Conservation (phyloP, 225 moss, liverwort and hornwort species). For the Anthoceros angustus region DNA sequence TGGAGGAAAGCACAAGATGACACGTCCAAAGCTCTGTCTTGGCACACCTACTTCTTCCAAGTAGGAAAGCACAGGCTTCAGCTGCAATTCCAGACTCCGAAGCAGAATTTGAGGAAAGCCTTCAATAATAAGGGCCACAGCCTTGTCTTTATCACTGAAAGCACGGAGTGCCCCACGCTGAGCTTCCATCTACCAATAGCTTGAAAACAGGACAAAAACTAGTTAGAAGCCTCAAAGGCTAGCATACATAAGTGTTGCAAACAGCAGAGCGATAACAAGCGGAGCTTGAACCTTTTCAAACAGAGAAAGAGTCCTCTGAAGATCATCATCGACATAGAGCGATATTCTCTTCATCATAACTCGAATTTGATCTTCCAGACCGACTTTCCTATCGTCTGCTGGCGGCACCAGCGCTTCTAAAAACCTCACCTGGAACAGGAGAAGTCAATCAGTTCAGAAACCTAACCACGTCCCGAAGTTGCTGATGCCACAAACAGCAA, state of each 20-base stretch:
- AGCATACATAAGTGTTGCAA: conserved; percentile 7
- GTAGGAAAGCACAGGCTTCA: conserved; percentile 20
- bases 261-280: background rate
- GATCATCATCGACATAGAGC: conserved; percentile 54
- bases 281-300: conserved; percentile 53
- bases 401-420: conserved; percentile 24
- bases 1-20: conserved; percentile 59
- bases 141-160: conserved; percentile 29
- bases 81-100: conserved; percentile 47
- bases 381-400: conserved; percentile 22
- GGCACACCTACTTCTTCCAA: conserved; percentile 14
- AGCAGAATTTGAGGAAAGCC: conserved; percentile 58
- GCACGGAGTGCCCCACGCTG: conserved; percentile 39
- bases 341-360: conserved; percentile 73
- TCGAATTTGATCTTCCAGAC: conserved; percentile 42
- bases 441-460: background rate
- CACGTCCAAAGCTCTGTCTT: conserved; percentile 32
- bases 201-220: background rate
- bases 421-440: conserved; percentile 9
- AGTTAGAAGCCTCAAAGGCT: conserved; percentile 17
- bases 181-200: conserved; percentile 32
- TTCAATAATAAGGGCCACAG: conserved; percentile 47
- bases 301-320: conserved; percentile 67
- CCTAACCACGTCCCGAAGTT: conserved; percentile 9
- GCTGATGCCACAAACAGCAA: conserved; percentile 7